Evolutionary conservation across 2,329 filamentous ascomycete species (phyloP).

Genomic region (Polytolypa hystricis): DNA sequence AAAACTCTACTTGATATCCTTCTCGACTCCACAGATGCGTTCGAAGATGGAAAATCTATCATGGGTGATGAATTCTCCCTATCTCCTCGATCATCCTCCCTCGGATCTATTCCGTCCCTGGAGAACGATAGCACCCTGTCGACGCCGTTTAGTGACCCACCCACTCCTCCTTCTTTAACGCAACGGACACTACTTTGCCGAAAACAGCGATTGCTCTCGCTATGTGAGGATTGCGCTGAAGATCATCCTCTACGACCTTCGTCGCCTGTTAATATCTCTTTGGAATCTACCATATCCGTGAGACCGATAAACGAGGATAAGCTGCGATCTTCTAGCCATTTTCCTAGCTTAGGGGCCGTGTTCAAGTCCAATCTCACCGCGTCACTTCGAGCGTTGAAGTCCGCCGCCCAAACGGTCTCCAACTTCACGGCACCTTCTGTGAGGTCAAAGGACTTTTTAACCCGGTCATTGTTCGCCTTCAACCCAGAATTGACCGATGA

Average conservation of each 20-base stretch:
- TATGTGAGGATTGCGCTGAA: slow-evolving; percentile 43
- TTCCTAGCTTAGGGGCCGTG: slow-evolving; percentile 35
- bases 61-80: slow-evolving; percentile 33
- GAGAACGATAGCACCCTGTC: slow-evolving; percentile 40
- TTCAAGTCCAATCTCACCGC: slow-evolving; percentile 56
- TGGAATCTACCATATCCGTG: slow-evolving; percentile 9
- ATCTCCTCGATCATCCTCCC: slow-evolving; percentile 43
- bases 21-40: slow-evolving; percentile 43
- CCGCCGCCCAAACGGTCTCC: slow-evolving; percentile 48
- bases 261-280: slow-evolving; percentile 12
- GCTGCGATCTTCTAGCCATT: slow-evolving; percentile 21
- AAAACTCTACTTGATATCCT: slow-evolving; percentile 44
- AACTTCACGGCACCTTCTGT: slow-evolving; percentile 43
- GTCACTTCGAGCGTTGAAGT: slow-evolving; percentile 50
- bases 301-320: slow-evolving; percentile 20
- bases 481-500: slow-evolving; percentile 50
- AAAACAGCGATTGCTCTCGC: slow-evolving; percentile 38
- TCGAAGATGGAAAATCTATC: slow-evolving; percentile 28
- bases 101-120: slow-evolving; percentile 47
- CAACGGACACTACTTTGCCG: slow-evolving; percentile 28
- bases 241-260: slow-evolving; percentile 47
- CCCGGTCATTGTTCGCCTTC: slow-evolving; percentile 45
- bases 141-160: slow-evolving; percentile 32
- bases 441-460: slow-evolving; percentile 49
- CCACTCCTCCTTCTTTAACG: slow-evolving; percentile 32